A percentile compares a stretch with the other conserved stretches of the same genome.
phyloP scores from a whole-genome alignment of 1,139 yeast genomes.

The Geotrichum phurueaensis region DNA sequence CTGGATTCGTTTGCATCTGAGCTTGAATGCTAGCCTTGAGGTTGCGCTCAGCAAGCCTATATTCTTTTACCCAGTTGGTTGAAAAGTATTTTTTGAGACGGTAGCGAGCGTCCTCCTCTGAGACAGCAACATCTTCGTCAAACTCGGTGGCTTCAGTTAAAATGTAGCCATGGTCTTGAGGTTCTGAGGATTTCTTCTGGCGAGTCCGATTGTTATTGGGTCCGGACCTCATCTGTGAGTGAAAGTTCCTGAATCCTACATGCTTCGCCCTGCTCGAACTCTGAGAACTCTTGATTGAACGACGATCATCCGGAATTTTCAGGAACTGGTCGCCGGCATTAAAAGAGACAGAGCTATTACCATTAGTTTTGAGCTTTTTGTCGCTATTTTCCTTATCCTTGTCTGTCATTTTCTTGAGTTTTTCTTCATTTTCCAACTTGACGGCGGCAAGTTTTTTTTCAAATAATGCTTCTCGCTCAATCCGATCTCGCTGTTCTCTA shows the following conservation, averaged over 20 bases:
- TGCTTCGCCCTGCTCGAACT: not conserved
- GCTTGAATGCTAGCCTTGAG: slow-evolving; percentile 42
- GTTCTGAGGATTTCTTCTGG: slow-evolving; percentile 21
- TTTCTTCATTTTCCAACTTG: slow-evolving; percentile 5
- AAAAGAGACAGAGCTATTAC: not conserved
- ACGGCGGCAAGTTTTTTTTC: slow-evolving; percentile 39
- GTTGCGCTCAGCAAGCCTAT: slow-evolving; percentile 25
- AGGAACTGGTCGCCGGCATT: not conserved
- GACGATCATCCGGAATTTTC: not conserved
- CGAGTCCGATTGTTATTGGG: slow-evolving; percentile 14
- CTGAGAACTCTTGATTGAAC: not conserved
- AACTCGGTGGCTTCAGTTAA: slow-evolving; percentile 25
- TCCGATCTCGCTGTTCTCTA: slow-evolving; percentile 60
- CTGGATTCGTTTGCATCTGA: slow-evolving; percentile 52
- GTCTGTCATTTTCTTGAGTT: not conserved
- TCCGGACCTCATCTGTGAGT: not conserved
- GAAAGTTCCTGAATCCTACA: not conserved
- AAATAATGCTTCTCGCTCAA: slow-evolving; percentile 53
- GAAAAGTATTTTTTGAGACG: slow-evolving; percentile 46
- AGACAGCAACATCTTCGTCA: not conserved
- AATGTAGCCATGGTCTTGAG: slow-evolving; percentile 25
- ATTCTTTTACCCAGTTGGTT: slow-evolving; percentile 59
- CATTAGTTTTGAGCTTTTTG: not conserved
- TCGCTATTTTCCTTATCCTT: not conserved
- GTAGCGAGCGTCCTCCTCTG: slow-evolving; percentile 26